Evolutionary conservation across 2,329 filamentous ascomycete genomes (phyloP).

Genomic region (Neoarthrinium moseri): DNA sequence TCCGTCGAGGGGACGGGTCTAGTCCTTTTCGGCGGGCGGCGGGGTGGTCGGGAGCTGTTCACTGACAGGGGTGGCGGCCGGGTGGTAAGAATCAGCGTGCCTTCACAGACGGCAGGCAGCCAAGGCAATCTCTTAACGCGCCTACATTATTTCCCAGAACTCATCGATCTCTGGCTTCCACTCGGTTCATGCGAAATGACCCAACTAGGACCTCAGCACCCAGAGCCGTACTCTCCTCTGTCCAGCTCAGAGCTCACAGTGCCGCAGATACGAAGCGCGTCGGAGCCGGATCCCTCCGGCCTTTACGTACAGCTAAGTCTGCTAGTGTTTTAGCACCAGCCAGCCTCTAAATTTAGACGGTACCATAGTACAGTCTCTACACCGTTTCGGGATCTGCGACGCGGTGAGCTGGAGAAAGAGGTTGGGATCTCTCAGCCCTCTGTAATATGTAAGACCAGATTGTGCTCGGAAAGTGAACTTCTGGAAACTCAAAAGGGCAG

Average conservation of each 20-base stretch:
- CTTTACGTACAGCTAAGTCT: background rate
- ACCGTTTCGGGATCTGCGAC: constrained; percentile 4
- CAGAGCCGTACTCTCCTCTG: background rate
- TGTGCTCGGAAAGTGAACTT: background rate
- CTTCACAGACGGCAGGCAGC: no score
- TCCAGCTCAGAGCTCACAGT: background rate
- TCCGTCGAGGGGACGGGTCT: background rate
- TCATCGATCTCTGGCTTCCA: background rate
- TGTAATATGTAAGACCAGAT: background rate
- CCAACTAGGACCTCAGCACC: background rate
- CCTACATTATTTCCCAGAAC: background rate
- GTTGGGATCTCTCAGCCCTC: constrained; percentile 7
- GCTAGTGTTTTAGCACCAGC: background rate
- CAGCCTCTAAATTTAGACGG: constrained; percentile 7
- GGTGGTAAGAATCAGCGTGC: background rate
- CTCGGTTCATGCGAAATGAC: background rate
- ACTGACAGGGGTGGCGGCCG: background rate
- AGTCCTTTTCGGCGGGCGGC: background rate
- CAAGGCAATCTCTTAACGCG: background rate
- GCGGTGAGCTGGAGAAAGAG: constrained; percentile 7
- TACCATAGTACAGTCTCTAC: background rate
- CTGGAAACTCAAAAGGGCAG: background rate
- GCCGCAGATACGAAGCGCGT: constrained; percentile 1
- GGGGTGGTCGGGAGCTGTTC: background rate
- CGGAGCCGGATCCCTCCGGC: background rate